Conservation (phyloP, 371 early-diverging fungal species). For the Fennellomyces sp. region DNA sequence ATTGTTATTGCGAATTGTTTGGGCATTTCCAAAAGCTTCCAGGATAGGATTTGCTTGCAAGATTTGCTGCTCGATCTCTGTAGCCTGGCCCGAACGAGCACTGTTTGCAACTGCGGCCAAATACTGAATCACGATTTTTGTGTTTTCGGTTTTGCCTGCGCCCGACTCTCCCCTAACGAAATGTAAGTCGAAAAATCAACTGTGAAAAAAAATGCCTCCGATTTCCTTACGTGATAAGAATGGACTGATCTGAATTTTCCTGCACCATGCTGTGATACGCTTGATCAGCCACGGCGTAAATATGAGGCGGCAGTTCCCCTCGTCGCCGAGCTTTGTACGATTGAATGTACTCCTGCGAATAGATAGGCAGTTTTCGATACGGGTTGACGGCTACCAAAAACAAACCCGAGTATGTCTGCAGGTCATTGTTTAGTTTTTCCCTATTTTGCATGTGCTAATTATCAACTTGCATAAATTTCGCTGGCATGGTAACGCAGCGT, state of each 20-base stretch:
- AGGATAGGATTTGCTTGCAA: slow-evolving; percentile 98
- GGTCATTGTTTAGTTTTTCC: not conserved
- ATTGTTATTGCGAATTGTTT: slow-evolving; percentile 99
- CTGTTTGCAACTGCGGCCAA: slow-evolving; percentile 83
- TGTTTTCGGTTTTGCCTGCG: slow-evolving; percentile 99
- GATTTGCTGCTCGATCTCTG: slow-evolving; percentile 88
- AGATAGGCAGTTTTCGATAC: slow-evolving; percentile 93
- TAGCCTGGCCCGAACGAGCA: not conserved
- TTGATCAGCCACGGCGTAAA: slow-evolving; percentile 94
- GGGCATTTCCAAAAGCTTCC: slow-evolving; percentile 99
- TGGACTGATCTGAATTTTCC: slow-evolving; percentile 95
- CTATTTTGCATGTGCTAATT: not conserved
- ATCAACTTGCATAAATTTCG: slow-evolving; percentile 85
- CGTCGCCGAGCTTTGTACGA: slow-evolving; percentile 87
- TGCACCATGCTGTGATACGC: slow-evolving; percentile 97
- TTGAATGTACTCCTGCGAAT: slow-evolving; percentile 81
- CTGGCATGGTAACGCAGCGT: slow-evolving; percentile 88
- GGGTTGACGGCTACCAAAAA: slow-evolving; percentile 99
- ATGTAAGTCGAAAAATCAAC: not conserved
- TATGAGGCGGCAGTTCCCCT: slow-evolving; percentile 94
- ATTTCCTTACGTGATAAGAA: slow-evolving; percentile 91
- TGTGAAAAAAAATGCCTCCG: not conserved
- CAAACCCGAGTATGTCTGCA: slow-evolving; percentile 98
- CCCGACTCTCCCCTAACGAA: slow-evolving; percentile 95
- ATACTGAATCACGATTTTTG: slow-evolving; percentile 99